A percentile compares a stretch with the other conserved stretches of the same genome.
Conservation (phyloP, 2,329 filamentous ascomycete species). For the Esteya vermicola region DNA sequence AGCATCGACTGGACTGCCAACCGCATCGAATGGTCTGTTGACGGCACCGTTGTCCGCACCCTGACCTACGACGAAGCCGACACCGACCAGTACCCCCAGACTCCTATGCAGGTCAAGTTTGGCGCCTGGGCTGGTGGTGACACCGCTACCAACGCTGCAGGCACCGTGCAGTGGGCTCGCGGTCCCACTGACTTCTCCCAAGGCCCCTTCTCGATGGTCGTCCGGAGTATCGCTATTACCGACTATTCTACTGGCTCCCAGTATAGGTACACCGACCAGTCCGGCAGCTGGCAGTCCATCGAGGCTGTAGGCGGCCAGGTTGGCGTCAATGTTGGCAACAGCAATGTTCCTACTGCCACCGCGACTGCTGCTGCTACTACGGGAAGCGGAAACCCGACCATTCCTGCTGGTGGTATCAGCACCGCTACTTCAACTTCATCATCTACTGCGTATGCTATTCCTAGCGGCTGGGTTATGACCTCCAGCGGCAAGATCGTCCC, state of each 20-base stretch:
- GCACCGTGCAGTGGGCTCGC: constrained; percentile 82
- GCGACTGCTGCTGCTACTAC: constrained; percentile 52
- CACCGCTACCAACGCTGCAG: constrained; percentile 51
- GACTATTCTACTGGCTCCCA: constrained; percentile 88
- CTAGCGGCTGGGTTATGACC: constrained; percentile 70
- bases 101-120: constrained; percentile 87
- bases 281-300: constrained; percentile 72
- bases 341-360: constrained; percentile 28
- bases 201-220: constrained; percentile 76
- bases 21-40: constrained; percentile 77
- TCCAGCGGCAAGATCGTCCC: constrained; percentile 67
- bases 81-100: constrained; percentile 76
- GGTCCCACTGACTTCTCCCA: constrained; percentile 71
- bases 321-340: constrained; percentile 50
- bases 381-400: constrained; percentile 46
- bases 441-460: constrained; percentile 46
- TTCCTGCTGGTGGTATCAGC: constrained; percentile 58
- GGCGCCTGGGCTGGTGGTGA: constrained; percentile 90
- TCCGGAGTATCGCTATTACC: constrained; percentile 60
- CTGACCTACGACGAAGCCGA: constrained; percentile 52
- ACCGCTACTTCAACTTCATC: no score
- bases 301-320: constrained; percentile 63
- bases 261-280: constrained; percentile 69
- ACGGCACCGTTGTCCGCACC: constrained; percentile 62
- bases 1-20: constrained; percentile 80